phyloP scores from a whole-genome alignment of 371 early-diverging fungal genomes.

The Mortierella sp. region DNA sequence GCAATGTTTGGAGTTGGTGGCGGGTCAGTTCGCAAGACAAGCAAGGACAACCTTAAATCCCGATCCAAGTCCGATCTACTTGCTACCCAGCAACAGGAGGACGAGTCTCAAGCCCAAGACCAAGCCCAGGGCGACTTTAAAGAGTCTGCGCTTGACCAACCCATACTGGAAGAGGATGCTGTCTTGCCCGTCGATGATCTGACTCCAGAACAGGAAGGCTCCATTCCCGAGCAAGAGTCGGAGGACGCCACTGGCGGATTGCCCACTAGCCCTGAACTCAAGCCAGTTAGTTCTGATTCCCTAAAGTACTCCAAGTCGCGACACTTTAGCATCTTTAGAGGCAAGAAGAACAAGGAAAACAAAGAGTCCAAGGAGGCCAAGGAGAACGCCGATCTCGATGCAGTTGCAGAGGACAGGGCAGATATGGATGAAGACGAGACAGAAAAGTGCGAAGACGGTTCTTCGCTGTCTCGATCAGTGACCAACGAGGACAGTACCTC shows the following conservation, averaged over 20 bases:
- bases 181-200: too few species aligned
- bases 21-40: constrained; percentile 2
- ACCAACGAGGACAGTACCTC: constrained; percentile 44
- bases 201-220: too few species aligned
- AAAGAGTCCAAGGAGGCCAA: too few species aligned
- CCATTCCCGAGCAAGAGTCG: too few species aligned
- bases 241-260: not conserved
- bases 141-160: too few species aligned
- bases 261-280: constrained; percentile 1
- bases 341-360: constrained; percentile 43
- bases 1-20: constrained; percentile 36
- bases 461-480: constrained; percentile 3
- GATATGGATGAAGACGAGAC: not conserved
- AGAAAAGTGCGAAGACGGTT: not conserved
- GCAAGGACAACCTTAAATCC: constrained; percentile 11
- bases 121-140: too few species aligned
- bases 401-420: too few species aligned
- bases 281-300: constrained; percentile 3
- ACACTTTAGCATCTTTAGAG: constrained; percentile 32
- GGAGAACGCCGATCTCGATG: not conserved
- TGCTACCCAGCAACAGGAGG: not conserved
- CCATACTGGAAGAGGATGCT: too few species aligned
- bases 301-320: constrained; percentile 36
- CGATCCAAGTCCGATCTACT: not conserved
- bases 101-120: too few species aligned